Conservation (phyloP, 2,329 filamentous ascomycete genomes). For the Fusarium globosum region DNA sequence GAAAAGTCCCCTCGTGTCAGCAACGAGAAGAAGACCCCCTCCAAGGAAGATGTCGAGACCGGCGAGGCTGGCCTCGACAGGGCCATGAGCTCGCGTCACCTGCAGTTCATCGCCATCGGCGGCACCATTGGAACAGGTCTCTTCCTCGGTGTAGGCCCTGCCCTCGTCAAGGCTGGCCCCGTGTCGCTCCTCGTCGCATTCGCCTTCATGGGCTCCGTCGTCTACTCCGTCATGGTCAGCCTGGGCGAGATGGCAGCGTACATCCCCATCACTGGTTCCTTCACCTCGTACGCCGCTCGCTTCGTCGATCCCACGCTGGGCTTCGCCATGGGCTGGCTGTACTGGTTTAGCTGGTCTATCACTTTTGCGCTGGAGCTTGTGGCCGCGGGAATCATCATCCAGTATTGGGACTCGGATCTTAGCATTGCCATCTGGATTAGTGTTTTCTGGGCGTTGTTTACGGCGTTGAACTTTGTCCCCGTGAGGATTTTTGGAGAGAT, state of each 20-base stretch:
- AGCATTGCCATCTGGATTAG: constrained; percentile 78
- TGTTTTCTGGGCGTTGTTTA: constrained; percentile 78
- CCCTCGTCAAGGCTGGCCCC: constrained; percentile 72
- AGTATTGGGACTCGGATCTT: constrained; percentile 74
- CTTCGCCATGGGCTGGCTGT: constrained; percentile 85
- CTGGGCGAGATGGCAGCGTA: constrained; percentile 81
- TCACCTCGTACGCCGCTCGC: constrained; percentile 79
- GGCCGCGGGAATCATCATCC: constrained; percentile 78
- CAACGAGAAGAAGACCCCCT: constrained; percentile 41
- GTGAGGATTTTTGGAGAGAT: constrained; percentile 80
- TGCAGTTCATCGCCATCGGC: constrained; percentile 64
- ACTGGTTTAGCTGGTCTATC: constrained; percentile 82
- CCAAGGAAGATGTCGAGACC: constrained; percentile 51
- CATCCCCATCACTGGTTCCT: constrained; percentile 80
- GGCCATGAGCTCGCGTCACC: constrained; percentile 53
- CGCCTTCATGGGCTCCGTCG: constrained; percentile 74
- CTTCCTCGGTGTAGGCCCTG: constrained; percentile 74
- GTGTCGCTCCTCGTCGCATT: constrained; percentile 76
- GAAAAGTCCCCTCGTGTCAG: constrained; percentile 46
- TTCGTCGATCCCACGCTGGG: constrained; percentile 79
- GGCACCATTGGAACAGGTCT: constrained; percentile 79
- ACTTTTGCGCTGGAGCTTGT: constrained; percentile 80
- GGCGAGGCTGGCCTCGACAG: constrained; percentile 53
- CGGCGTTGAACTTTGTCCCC: constrained; percentile 75
- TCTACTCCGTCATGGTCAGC: constrained; percentile 79